phyloP scores from a whole-genome alignment of 768 basidiomycete genomes.

The Termitomyces sp. region DNA sequence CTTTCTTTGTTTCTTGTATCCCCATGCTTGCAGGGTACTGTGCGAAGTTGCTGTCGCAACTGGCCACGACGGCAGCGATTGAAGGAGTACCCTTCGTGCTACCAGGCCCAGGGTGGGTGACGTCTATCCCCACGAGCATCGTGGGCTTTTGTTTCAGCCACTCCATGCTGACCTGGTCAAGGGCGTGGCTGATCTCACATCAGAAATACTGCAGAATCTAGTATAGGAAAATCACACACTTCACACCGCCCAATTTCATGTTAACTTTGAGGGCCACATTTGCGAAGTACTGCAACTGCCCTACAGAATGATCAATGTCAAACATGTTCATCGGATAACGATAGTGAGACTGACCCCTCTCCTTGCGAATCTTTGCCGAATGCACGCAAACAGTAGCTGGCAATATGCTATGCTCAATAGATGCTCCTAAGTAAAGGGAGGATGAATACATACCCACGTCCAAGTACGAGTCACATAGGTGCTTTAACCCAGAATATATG shows the following conservation, averaged over 20 bases:
- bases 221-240: constrained; percentile 34
- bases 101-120: constrained; percentile 76
- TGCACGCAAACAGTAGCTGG: constrained; percentile 72
- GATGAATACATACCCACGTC: constrained; percentile 41
- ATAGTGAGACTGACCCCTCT: constrained; percentile 33
- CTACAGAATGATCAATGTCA: constrained; percentile 20
- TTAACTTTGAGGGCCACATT: constrained; percentile 83
- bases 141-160: constrained; percentile 61
- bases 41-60: constrained; percentile 52
- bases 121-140: constrained; percentile 81
- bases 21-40: constrained; percentile 74
- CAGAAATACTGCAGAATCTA: not conserved
- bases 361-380: constrained; percentile 62
- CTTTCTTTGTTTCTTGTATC: constrained; percentile 70
- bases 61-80: constrained; percentile 83
- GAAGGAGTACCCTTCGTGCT: constrained; percentile 73
- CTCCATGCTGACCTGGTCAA: constrained; percentile 44
- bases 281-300: constrained; percentile 67
- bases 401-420: not conserved
- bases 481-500: constrained; percentile 74
- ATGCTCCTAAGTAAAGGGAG: not conserved
- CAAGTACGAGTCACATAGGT: constrained; percentile 57
- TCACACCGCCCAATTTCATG: constrained; percentile 76
- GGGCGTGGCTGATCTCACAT: constrained; percentile 28
- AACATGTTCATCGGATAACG: constrained; percentile 20